phyloP scores from a whole-genome alignment of 495 filamentous ascomycete genomes.

The Oidiodendron maius region DNA sequence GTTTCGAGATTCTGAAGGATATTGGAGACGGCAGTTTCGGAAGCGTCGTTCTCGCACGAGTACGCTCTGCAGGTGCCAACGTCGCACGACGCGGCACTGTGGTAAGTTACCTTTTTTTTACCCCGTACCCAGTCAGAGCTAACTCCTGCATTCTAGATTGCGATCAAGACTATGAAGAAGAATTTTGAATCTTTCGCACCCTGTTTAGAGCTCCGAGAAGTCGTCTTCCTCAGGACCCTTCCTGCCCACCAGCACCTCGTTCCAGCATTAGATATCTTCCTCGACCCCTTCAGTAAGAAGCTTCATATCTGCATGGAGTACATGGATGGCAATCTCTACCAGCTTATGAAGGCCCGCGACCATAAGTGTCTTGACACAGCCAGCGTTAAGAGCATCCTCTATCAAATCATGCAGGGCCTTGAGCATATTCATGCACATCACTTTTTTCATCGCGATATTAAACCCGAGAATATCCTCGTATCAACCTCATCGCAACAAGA shows the following conservation, averaged over 20 bases:
- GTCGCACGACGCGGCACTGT: slow-evolving; percentile 87
- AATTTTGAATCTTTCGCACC: slow-evolving; percentile 86
- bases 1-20: slow-evolving; percentile 95
- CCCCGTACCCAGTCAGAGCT: slow-evolving; percentile 13
- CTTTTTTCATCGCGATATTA: slow-evolving; percentile 99
- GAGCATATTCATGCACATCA: slow-evolving; percentile 95
- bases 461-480: slow-evolving; percentile 97
- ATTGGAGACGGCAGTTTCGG: slow-evolving; percentile 99
- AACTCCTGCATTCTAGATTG: slow-evolving; percentile 59
- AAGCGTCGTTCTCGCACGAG: slow-evolving; percentile 86
- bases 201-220: slow-evolving; percentile 89
- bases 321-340: slow-evolving; percentile 99
- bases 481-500: slow-evolving; percentile 85
- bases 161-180: slow-evolving; percentile 99
- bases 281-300: slow-evolving; percentile 91
- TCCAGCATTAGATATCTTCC: slow-evolving; percentile 96
- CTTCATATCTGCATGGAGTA: slow-evolving; percentile 99
- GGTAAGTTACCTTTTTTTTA: slow-evolving; percentile 49
- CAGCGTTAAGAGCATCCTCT: slow-evolving; percentile 96
- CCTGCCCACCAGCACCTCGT: slow-evolving; percentile 88
- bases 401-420: slow-evolving; percentile 91
- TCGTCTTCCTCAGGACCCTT: slow-evolving; percentile 88
- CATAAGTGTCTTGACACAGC: slow-evolving; percentile 85
- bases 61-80: slow-evolving; percentile 80
- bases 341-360: slow-evolving; percentile 96